A percentile compares a stretch with the other conserved stretches of the same genome.
Evolutionary conservation across 164 flowering plant genomes (phyloP).

Genomic region (Paratinospora sagittata): DNA sequence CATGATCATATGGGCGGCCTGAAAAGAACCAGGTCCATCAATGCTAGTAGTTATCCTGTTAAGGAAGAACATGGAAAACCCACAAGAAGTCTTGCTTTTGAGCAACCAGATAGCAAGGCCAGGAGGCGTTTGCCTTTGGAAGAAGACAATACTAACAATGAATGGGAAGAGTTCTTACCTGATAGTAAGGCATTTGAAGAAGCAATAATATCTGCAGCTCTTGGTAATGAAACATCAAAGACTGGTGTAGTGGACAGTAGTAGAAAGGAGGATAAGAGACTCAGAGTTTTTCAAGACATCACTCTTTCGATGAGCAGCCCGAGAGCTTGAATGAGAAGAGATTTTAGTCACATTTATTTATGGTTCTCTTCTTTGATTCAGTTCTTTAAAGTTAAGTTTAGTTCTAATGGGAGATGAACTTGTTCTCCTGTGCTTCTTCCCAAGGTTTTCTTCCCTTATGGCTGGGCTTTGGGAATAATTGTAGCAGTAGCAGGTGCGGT

Average conservation of each 20-base stretch:
- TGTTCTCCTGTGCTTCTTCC: conserved; percentile 60
- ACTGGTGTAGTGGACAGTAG: neutral
- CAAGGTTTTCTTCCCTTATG: neutral
- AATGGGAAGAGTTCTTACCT: conserved; percentile 46
- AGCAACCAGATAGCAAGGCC: conserved; percentile 39
- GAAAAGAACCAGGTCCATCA: conserved; percentile 72
- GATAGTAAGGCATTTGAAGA: conserved; percentile 75
- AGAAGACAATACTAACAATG: conserved; percentile 32
- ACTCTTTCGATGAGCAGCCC: conserved; percentile 74
- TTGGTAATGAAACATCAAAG: conserved; percentile 35
- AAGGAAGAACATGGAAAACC: neutral
- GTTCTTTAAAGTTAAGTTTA: neutral
- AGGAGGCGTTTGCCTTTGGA: conserved; percentile 41
- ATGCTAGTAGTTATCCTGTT: conserved; percentile 17
- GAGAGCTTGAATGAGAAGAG: conserved; percentile 36
- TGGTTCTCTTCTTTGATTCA: conserved; percentile 7
- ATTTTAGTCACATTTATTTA: neutral
- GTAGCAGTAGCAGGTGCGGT: too few species aligned
- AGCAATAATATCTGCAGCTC: conserved; percentile 76
- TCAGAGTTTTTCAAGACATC: conserved; percentile 81
- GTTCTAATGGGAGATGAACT: conserved; percentile 64
- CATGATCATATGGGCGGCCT: conserved; percentile 37
- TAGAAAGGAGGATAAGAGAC: conserved; percentile 52
- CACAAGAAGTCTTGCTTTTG: neutral
- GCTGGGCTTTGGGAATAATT: neutral